Conservation (phyloP, 345 rosid species). For the Sisymbrium irio region DNA sequence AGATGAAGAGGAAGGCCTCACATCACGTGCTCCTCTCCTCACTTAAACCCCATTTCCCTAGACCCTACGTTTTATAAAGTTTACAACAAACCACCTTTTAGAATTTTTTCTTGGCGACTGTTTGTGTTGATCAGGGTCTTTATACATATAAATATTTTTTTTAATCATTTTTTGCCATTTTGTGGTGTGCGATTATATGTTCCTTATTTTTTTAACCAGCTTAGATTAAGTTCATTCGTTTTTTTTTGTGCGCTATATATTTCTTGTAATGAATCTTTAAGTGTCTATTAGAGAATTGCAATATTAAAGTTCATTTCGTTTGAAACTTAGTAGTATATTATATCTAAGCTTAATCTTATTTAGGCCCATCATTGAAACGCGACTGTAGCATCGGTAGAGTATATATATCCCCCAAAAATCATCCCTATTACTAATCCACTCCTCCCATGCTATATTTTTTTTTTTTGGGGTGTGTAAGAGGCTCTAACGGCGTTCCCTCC, state of each 20-base stretch:
- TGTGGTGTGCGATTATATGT: constrained; percentile 6
- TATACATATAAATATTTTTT: neutral
- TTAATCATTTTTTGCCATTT: neutral
- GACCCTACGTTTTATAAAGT: neutral
- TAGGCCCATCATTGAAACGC: neutral
- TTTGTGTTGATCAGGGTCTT: neutral
- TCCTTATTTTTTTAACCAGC: neutral
- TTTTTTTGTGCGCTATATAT: neutral
- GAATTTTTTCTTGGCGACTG: neutral
- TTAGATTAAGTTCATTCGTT: neutral
- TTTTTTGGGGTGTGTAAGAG: too few species aligned
- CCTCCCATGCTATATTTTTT: too few species aligned
- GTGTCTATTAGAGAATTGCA: neutral
- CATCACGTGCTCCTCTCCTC: constrained; percentile 31
- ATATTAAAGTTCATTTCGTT: neutral
- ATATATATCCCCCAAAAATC: too few species aligned
- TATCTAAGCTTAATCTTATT: neutral
- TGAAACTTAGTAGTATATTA: neutral
- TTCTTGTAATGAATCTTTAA: neutral
- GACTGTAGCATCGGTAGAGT: too few species aligned
- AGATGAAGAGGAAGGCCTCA: constrained; percentile 31
- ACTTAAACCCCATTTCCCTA: constrained; percentile 1
- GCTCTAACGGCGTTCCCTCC: too few species aligned
- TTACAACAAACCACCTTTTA: neutral
- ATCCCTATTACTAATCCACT: too few species aligned